Base-by-base conservation (phyloP, 805 yeast species). In the Wickerhamiella australiensis region DNA sequence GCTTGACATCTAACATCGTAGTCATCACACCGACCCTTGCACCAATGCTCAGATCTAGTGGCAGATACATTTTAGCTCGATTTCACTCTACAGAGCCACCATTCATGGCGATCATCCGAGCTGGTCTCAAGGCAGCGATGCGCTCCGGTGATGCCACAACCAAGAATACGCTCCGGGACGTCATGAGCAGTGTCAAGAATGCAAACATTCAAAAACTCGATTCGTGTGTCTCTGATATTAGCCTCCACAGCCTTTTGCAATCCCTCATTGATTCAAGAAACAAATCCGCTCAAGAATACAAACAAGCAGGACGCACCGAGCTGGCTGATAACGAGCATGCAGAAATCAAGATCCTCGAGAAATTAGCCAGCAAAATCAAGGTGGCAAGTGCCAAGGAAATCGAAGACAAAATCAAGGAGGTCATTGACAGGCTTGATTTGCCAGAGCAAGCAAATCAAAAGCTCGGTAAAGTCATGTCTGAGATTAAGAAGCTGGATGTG, bases 271-370 rank as follows among this genome's bases (percentile, higher is more conserved):
- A 53, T 38, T 58, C 77, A 56, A 68, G 82, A 53, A 57, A 55
- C 23, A 77, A 75, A 51, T 72, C 81, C 0, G 70, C 71, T 41
- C 65, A 61, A 9, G 76, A 76, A 56, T 79, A 72, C 57, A 45
- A 56, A 11, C 61, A 64, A 15, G 73, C 74, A 47, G 61, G 67
- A 8, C 70, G 85, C 54, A 60, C 57, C 2, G 84, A 79, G 52
- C 63, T 79, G 52, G 79, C 72, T 1, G 73, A 68, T n/a, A 71
- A 70, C 49, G 85, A 79, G 62, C 56, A 60, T 20, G 59, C 62
- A 17, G 82, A 79, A 61, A 57, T 71, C 25, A 61, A 53, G 0
- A 59, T 76, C 29, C 68, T 79, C 38, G 55, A 70, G 23, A 55
- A 59, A 13, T 71, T 76, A 46, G 56, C 71, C 42, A 44, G 52